Percentiles rank a stretch among this genome's conserved stretches.
Evolutionary conservation across 805 yeast genomes (phyloP).

Genomic region (Citeromyces matritensis): DNA sequence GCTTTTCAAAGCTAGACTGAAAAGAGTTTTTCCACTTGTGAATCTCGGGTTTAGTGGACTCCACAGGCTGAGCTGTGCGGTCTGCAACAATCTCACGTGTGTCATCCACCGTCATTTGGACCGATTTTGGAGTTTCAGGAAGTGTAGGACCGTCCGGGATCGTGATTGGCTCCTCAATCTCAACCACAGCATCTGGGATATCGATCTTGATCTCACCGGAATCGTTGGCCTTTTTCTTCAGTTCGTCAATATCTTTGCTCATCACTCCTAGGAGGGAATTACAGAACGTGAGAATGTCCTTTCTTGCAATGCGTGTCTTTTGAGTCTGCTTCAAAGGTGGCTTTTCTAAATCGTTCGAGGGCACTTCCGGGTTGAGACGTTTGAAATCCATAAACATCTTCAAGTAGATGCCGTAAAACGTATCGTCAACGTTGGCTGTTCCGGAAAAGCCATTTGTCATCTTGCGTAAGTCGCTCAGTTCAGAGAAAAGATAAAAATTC

Average conservation of each 20-base stretch:
- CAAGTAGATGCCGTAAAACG: slow-evolving; percentile 46
- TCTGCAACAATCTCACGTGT: too few relatives aligned
- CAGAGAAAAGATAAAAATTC: slow-evolving; percentile 27
- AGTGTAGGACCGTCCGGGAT: too few relatives aligned
- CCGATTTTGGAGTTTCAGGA: too few relatives aligned
- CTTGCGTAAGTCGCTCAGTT: slow-evolving; percentile 45
- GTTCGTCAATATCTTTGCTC: slow-evolving; percentile 6
- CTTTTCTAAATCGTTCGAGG: slow-evolving; percentile 2
- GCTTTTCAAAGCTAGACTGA: too few relatives aligned
- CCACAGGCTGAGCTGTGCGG: too few relatives aligned
- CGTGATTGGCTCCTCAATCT: too few relatives aligned
- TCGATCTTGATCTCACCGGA: too few relatives aligned
- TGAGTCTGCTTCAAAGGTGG: slow-evolving; percentile 1
- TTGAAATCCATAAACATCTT: slow-evolving; percentile 20
- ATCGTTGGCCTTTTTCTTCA: slow-evolving; percentile 9
- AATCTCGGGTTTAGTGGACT: too few relatives aligned
- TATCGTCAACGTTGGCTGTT: slow-evolving; percentile 61
- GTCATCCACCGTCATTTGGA: too few relatives aligned
- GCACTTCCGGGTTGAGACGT: neutral
- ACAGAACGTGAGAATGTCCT: slow-evolving; percentile 25
- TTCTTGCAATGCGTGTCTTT: slow-evolving; percentile 26
- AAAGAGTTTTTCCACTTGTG: too few relatives aligned
- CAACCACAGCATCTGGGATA: too few relatives aligned
- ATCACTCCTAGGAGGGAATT: slow-evolving; percentile 10
- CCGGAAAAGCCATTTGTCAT: slow-evolving; percentile 75